Base-by-base conservation (phyloP, 345 rosid genomes). In the Heritiera littoralis region DNA sequence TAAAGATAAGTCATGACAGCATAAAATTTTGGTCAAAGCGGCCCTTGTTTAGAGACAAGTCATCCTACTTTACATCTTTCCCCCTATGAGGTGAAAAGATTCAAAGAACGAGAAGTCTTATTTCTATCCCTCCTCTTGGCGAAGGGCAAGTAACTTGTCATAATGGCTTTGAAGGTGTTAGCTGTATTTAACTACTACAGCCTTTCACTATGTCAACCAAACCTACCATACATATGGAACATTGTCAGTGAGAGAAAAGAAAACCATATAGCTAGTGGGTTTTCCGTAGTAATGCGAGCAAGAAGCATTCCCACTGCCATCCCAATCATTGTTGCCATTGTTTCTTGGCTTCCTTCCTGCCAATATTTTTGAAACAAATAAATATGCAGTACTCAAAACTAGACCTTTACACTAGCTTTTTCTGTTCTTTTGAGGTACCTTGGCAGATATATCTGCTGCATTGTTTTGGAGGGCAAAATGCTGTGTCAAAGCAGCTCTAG, bases 311-410 rank as follows among this genome's bases (percentile, higher is more conserved):
- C 98, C 11, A 92, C 15, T 72, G 93, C 94, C 98, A 95, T 95
- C 66, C 98, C 98, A 79, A 89, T 78, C 98, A 95, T 93, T 49
- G 98, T 93, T 60, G 97, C 98, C 85, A 93, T 65, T 43, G 98
- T 93, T 87, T 95, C 98, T 81, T 95, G 98, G 84, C 97, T 95
- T 82, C 98, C 98, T 84, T 95, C 98, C 98, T 95, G 77, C 23
- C 54, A 66, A 71, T 20, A 70, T 5, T 66, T 67, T 72, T 38
- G 71, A 52, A 79, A 76, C 23, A 70, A 68, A 41, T 6, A 43
- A 63, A 32, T 8, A n/a, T 56, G 48, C 64, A 81, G 49, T 17
- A 52, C 18, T 52, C 51, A 70, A 5, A 13, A 13, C 40, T 10
- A 64, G 46, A 35, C 49, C 72, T 23, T 67, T 6, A 32, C n/a